Conservation (phyloP, 192 early-diverging fungal species). For the Entophlyctis helioformis region DNA sequence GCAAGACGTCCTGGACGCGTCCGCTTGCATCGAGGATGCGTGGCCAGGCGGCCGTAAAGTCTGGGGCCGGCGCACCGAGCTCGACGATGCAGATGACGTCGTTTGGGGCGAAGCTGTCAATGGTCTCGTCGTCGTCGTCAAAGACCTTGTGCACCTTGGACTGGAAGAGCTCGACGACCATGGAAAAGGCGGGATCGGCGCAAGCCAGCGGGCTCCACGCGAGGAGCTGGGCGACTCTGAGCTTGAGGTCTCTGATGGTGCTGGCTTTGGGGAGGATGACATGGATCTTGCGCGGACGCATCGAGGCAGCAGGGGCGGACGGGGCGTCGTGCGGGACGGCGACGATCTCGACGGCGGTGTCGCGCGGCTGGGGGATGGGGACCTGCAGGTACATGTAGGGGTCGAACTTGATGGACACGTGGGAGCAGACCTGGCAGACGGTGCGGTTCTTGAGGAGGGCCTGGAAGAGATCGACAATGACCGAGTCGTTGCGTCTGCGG, state of each 20-base stretch:
- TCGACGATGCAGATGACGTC: no score
- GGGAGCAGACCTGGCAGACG: constrained; percentile 37
- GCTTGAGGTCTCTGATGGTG: constrained; percentile 44
- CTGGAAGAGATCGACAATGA: constrained; percentile 66
- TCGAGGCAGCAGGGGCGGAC: neutral
- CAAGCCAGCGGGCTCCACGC: no score
- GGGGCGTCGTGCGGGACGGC: constrained; percentile 4
- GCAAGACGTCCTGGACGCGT: neutral
- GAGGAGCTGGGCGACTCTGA: constrained; percentile 45
- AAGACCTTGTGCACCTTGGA: constrained; percentile 44
- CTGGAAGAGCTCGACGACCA: constrained; percentile 37
- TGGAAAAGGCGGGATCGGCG: no score
- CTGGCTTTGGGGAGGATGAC: constrained; percentile 55
- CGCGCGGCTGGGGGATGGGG: constrained; percentile 59
- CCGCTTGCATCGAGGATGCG: neutral
- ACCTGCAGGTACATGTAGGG: constrained; percentile 70
- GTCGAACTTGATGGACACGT: constrained; percentile 67
- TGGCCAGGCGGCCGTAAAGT: neutral
- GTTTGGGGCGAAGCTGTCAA: no score
- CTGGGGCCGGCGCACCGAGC: constrained; percentile 12
- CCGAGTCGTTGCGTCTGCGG: constrained; percentile 62
- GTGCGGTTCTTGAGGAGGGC: constrained; percentile 56
- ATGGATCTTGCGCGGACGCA: constrained; percentile 25
- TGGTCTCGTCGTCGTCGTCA: constrained; percentile 30
- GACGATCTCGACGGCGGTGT: constrained; percentile 24